phyloP scores from a whole-genome alignment of 768 basidiomycete genomes.

The Tephrocybe sp. region DNA sequence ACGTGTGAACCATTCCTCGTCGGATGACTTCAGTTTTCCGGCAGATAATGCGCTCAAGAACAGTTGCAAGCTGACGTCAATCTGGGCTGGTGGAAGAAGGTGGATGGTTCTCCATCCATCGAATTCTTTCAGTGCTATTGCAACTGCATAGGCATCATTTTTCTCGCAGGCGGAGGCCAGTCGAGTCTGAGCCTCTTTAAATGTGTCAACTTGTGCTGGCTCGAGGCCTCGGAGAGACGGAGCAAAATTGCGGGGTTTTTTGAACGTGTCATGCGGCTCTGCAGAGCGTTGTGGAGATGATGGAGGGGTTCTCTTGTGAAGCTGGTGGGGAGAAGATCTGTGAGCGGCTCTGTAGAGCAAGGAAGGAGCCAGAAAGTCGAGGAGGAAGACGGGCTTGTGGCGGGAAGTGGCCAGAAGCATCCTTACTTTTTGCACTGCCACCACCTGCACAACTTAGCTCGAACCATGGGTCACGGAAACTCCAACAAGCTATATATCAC shows the following conservation, averaged over 20 bases:
- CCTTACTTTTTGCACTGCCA: conserved; percentile 9
- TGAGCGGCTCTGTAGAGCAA: conserved; percentile 21
- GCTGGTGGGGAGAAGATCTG: background rate
- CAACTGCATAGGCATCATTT: conserved; percentile 29
- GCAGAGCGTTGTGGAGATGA: background rate
- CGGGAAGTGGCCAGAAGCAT: conserved; percentile 19
- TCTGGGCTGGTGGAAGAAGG: conserved; percentile 42
- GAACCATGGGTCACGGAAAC: conserved; percentile 81
- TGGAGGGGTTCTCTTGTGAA: conserved; percentile 1
- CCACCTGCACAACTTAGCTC: background rate
- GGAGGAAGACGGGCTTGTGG: conserved; percentile 26
- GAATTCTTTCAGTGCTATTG: conserved; percentile 42
- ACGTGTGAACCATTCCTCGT: conserved; percentile 35
- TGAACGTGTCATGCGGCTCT: conserved; percentile 11
- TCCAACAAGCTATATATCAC: conserved; percentile 88
- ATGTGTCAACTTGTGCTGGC: conserved; percentile 19
- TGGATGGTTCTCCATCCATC: conserved; percentile 42
- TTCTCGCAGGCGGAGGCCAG: conserved; percentile 38
- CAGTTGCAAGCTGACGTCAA: conserved; percentile 37
- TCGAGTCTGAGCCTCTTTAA: conserved; percentile 33
- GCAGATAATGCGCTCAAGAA: conserved; percentile 27
- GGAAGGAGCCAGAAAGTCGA: conserved; percentile 46
- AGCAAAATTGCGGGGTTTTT: conserved; percentile 11
- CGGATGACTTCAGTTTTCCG: conserved; percentile 24
- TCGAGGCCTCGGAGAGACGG: conserved; percentile 14